Evolutionary conservation across 805 yeast species (phyloP).

Genomic region (Lachancea quebecensis): DNA sequence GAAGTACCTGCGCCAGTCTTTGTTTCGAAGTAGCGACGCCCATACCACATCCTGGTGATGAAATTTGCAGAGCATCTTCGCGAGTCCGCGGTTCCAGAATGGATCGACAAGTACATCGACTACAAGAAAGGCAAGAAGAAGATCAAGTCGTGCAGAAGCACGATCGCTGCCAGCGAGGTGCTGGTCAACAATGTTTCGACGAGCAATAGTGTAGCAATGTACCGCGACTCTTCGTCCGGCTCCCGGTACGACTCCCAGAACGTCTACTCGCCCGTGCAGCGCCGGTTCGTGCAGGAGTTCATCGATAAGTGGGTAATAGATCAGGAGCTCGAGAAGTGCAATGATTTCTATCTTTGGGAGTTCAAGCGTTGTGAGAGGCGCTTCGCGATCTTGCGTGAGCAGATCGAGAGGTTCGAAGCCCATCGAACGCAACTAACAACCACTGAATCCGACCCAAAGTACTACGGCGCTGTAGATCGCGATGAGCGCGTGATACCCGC

Average conservation of each 20-base stretch:
- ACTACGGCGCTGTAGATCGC: conserved; percentile 3
- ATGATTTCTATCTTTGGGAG: conserved; percentile 30
- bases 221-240: not conserved
- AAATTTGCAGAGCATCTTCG: conserved; percentile 59
- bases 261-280: conserved; percentile 10
- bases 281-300: conserved; percentile 21
- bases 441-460: not conserved
- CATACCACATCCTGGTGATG: conserved; percentile 32
- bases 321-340: conserved; percentile 26
- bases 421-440: conserved; percentile 3
- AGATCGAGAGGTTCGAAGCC: conserved; percentile 15
- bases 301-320: conserved; percentile 29
- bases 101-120: conserved; percentile 78
- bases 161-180: conserved; percentile 6
- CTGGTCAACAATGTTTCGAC: conserved; percentile 6
- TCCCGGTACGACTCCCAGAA: conserved; percentile 1
- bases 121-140: conserved; percentile 46
- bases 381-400: conserved; percentile 20
- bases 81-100: conserved; percentile 73
- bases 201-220: not conserved
- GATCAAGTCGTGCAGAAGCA: conserved; percentile 25
- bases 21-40: not conserved
- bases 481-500: not conserved
- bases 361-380: conserved; percentile 22
- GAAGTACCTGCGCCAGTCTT: too few relatives aligned